Conservation (phyloP, 495 filamentous ascomycete genomes). For the Penicillium verhagenii region DNA sequence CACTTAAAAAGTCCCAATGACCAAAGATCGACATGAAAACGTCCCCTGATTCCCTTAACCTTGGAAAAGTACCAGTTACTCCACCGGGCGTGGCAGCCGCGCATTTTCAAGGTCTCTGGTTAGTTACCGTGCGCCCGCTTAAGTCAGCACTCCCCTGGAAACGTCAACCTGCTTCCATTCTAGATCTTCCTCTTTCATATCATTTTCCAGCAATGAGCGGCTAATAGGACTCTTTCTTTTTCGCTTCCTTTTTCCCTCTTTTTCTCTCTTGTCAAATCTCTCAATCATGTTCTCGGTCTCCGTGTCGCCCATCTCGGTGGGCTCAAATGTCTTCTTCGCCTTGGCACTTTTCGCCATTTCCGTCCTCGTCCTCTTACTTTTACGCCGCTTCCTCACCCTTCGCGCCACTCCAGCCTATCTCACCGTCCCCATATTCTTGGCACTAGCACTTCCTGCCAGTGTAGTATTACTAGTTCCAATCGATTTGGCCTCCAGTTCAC, state of each 20-base stretch:
- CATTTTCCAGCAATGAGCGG: neutral
- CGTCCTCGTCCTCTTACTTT: constrained; percentile 72
- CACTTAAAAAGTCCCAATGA: neutral
- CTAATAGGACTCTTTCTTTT: neutral
- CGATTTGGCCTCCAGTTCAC: constrained; percentile 83
- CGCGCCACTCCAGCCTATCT: constrained; percentile 89
- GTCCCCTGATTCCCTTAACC: neutral
- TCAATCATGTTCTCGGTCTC: constrained; percentile 26
- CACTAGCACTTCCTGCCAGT: constrained; percentile 85
- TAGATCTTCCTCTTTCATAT: neutral
- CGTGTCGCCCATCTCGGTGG: constrained; percentile 43
- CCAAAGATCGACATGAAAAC: neutral
- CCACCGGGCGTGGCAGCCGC: neutral
- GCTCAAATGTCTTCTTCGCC: constrained; percentile 72
- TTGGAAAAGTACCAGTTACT: neutral
- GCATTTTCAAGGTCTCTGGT: neutral
- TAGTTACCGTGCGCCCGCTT: constrained; percentile 10
- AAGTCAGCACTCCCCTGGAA: constrained; percentile 32
- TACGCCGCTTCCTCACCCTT: constrained; percentile 85
- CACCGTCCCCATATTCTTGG: constrained; percentile 89
- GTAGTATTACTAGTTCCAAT: constrained; percentile 96
- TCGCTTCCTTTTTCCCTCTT: neutral
- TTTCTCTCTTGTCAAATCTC: constrained; percentile 1
- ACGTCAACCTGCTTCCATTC: constrained; percentile 13
- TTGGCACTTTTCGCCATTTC: constrained; percentile 71